These are phyloP conservation scores for Trametes villosa DNA, from an alignment of 768 basidiomycete species.

Conservation along the genomic window DNA sequence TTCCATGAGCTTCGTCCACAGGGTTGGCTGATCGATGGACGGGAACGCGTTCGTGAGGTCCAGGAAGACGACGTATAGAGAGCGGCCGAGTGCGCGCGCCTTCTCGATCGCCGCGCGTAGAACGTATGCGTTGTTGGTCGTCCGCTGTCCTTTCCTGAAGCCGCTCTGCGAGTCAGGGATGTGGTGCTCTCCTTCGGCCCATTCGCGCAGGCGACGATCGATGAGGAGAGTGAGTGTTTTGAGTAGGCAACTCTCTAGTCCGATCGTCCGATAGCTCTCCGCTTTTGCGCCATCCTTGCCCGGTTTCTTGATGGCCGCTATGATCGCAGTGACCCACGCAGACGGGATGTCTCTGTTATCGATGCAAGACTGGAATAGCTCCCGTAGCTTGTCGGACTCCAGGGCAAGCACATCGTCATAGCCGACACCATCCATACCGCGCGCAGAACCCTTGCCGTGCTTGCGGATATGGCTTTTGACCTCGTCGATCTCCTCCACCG, in stretches of 20 bases:
- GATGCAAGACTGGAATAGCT: not conserved
- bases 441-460: not conserved
- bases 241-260: slow-evolving; percentile 35
- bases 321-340: slow-evolving; percentile 2
- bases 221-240: slow-evolving; percentile 33
- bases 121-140: slow-evolving; percentile 35
- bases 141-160: slow-evolving; percentile 32
- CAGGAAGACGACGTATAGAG: slow-evolving; percentile 29
- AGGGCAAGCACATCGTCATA: not conserved
- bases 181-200: slow-evolving; percentile 23
- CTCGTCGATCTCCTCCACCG: not conserved
- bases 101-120: slow-evolving; percentile 28
- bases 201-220: slow-evolving; percentile 25
- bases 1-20: slow-evolving; percentile 38
- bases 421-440: not conserved
- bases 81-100: slow-evolving; percentile 8
- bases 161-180: slow-evolving; percentile 39
- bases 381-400: not conserved
- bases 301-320: slow-evolving; percentile 5
- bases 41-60: slow-evolving; percentile 43
- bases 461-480: not conserved
- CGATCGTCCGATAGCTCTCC: slow-evolving; percentile 34
- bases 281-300: slow-evolving; percentile 14
- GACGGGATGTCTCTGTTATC: not conserved
- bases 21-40: slow-evolving; percentile 36